These are phyloP conservation scores for Solanum raphanifolium DNA, from an alignment of 257 asterid genomes.

Conservation along the genomic window DNA sequence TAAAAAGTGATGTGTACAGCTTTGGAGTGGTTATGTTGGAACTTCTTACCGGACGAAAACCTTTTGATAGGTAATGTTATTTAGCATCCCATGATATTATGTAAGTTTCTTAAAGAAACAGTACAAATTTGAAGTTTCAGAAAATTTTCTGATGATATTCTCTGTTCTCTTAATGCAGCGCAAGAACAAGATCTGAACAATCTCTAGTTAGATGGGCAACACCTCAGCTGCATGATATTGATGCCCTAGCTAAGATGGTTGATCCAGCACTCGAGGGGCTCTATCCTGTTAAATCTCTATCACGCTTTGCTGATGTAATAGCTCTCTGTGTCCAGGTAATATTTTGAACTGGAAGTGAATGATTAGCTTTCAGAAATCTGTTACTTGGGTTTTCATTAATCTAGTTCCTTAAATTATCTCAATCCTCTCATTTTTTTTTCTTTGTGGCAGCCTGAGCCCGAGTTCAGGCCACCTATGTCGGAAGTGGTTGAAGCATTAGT, in stretches of 20 bases:
- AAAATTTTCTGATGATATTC: background rate
- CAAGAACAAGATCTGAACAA: conserved; percentile 78
- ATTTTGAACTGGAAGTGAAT: background rate
- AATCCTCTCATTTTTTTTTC: background rate
- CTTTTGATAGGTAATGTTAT: conserved; percentile 60
- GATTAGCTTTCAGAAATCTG: background rate
- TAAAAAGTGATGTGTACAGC: conserved; percentile 88
- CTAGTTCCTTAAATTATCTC: background rate
- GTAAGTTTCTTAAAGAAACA: background rate
- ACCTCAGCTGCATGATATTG: conserved; percentile 95
- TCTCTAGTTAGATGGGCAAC: conserved; percentile 94
- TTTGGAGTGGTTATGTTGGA: conserved; percentile 97
- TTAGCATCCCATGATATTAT: background rate
- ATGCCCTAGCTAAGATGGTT: conserved; percentile 89
- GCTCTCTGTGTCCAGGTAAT: conserved; percentile 95
- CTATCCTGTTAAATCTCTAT: conserved; percentile 83
- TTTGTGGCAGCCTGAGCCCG: conserved; percentile 79
- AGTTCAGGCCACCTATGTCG: conserved; percentile 96
- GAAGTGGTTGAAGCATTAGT: conserved; percentile 95
- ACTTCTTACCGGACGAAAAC: conserved; percentile 85
- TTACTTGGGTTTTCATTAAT: background rate
- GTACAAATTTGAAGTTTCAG: background rate
- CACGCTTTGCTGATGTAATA: conserved; percentile 93
- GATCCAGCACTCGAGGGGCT: conserved; percentile 92
- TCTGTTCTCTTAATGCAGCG: conserved; percentile 23